phyloP scores from a whole-genome alignment of 202 grass and related monocot genomes.

The Alloteropsis angusta region DNA sequence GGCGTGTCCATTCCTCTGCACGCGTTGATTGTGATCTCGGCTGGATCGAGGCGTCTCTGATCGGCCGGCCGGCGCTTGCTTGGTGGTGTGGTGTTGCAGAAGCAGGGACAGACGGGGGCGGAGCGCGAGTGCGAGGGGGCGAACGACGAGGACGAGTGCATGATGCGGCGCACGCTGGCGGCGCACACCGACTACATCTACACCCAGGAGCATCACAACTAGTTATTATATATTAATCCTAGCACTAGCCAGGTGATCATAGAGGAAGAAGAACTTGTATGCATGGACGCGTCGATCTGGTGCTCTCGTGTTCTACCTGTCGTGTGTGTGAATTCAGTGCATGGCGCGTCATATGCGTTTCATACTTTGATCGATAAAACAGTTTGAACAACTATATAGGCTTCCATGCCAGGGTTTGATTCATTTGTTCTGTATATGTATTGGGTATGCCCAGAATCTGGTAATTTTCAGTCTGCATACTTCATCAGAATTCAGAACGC shows the following conservation, averaged over 20 bases:
- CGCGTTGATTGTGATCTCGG: no score
- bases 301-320: no score
- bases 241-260: not conserved
- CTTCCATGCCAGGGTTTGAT: not conserved
- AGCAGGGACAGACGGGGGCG: not conserved
- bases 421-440: not conserved
- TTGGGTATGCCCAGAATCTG: not conserved
- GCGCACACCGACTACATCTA: conserved; percentile 78
- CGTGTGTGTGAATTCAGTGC: not conserved
- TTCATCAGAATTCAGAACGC: not conserved
- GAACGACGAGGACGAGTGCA: conserved; percentile 43
- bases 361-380: not conserved
- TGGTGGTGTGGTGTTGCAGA: not conserved
- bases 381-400: not conserved
- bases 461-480: not conserved
- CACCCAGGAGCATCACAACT: conserved; percentile 55
- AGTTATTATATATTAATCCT: not conserved
- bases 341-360: not conserved
- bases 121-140: conserved; percentile 33
- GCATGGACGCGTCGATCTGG: not conserved
- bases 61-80: not conserved
- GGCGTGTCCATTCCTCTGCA: no score
- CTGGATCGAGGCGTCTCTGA: not conserved
- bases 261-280: not conserved
- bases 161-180: conserved; percentile 38